Evolutionary conservation across 1,284 basidiomycete species (phyloP), one percentile per base, ranked within the genome.

Genomic region (Boletus sp.): DNA sequence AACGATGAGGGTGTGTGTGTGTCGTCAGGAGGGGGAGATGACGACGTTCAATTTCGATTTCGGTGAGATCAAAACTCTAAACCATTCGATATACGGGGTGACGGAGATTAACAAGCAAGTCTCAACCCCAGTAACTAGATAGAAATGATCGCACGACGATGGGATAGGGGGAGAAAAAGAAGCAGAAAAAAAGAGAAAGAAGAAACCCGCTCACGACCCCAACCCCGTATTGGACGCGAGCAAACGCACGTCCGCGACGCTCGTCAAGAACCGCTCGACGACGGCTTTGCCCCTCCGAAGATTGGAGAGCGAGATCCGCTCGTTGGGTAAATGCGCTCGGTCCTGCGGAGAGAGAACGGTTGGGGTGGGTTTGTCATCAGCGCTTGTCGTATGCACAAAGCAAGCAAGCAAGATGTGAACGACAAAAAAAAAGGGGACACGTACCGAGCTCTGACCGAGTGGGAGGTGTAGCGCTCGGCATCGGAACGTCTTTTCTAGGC

Each of bases 381-480:
- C 46, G 3, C 7, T 22, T 1, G 5, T 22, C 20, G 15, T 50
- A 7, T n/a, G 5, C 15, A 22, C 33, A 0, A n/a, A n/a, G n/a
- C n/a, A n/a, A n/a, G n/a, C n/a, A n/a, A n/a, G n/a, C n/a, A n/a
- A n/a, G n/a, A n/a, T n/a, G n/a, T n/a, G n/a, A n/a, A n/a, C n/a
- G n/a, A n/a, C n/a, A 16, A n/a, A 33, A 13, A 6, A 12, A 31
- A 12, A 4, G 4, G 5, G 12, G 15, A 44, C 4, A 76, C 85
- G 63, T 65, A 91, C 90, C 36, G 85, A 84, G 68, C 88, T 90
- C 69, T 93, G 90, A 0, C 93, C 94, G 77, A 96, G 87, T 0
- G 94, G 94, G 4, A 96, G 79, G 72, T 96, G 94, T 16, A 96
- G 78, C 0, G 92, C 92, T 55, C 84, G 87, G 61, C 90, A 92